Conservation (phyloP, 371 early-diverging fungal genomes). For the Saksenaea oblongispora region DNA sequence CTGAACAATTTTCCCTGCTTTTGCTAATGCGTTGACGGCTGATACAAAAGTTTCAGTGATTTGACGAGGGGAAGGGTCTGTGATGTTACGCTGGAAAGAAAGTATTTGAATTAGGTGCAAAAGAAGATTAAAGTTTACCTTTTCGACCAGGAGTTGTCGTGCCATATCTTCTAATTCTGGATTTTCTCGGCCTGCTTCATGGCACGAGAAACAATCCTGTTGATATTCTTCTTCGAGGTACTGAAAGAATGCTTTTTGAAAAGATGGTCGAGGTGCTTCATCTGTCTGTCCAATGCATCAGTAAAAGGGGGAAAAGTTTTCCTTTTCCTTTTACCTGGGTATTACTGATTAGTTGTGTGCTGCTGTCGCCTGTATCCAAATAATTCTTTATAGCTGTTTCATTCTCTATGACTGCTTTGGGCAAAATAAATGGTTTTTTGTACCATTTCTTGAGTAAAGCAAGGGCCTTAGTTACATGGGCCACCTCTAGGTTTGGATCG, state of each 20-base stretch:
- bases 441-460: not conserved
- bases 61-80: not conserved
- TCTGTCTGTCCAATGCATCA: not conserved
- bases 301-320: not conserved
- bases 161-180: not conserved
- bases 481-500: conserved; percentile 9
- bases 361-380: not conserved
- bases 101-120: not conserved
- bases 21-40: not conserved
- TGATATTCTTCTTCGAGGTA: not conserved
- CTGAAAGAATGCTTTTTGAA: not conserved
- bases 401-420: not conserved
- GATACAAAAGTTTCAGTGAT: not conserved
- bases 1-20: not conserved
- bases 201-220: not conserved
- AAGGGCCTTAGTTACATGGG: conserved; percentile 4
- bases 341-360: not conserved
- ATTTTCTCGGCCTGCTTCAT: not conserved
- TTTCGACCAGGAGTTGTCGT: not conserved
- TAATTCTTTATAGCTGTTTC: not conserved
- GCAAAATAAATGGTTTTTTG: not conserved
- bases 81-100: not conserved
- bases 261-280: not conserved
- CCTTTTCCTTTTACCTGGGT: not conserved
- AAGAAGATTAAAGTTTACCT: not conserved